A percentile compares a stretch with the other conserved stretches of the same genome.
Evolutionary conservation across 176 grass and related monocot species (phyloP).

Genomic region (maize (Zea mays)): Zm-B73-REFERENCE-NAM-5.0 NC_050098.1:147413001-147413500

Average conservation of each 20-base stretch:
- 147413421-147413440: conserved; percentile 43
- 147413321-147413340: too few species aligned
- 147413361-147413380: too few species aligned
- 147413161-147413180: conserved; percentile 43
- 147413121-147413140: conserved; percentile 51
- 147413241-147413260: conserved; percentile 19
- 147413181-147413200: conserved; percentile 37
- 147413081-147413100: conserved; percentile 40
- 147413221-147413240: conserved; percentile 37
- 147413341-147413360: too few species aligned
- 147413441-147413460: conserved; percentile 44
- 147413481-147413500: conserved; percentile 42
- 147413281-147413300: too few species aligned
- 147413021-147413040: too few species aligned
- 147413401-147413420: neutral
- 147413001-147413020: conserved; percentile 35
- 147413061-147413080: conserved; percentile 54
- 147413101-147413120: conserved; percentile 55
- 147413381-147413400: too few species aligned
- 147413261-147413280: conserved; percentile 15
- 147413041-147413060: conserved; percentile 3
- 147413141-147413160: conserved; percentile 51
- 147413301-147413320: too few species aligned
- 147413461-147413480: conserved; percentile 49
- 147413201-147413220: conserved; percentile 34